phyloP scores from a whole-genome alignment of 495 filamentous ascomycete species.

The Tuber magnatum region DNA sequence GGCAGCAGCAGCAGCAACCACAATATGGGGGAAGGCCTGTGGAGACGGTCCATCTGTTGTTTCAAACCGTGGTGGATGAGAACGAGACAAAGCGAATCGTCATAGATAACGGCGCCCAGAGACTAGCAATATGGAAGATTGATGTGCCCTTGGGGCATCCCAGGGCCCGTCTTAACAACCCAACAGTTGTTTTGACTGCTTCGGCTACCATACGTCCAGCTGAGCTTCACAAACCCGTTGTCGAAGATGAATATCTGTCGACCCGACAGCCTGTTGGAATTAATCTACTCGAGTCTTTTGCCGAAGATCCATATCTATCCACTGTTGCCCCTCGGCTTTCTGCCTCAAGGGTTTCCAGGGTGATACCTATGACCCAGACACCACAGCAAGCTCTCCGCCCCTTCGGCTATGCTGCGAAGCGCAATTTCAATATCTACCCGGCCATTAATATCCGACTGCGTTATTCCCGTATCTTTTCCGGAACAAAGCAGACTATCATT shows the following conservation, averaged over 20 bases:
- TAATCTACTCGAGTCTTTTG: constrained; percentile 74
- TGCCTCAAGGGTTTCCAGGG: constrained; percentile 67
- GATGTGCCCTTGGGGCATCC: constrained; percentile 71
- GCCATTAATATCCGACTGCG: constrained; percentile 76
- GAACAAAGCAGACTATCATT: constrained; percentile 60
- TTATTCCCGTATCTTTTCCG: constrained; percentile 63
- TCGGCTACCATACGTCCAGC: constrained; percentile 59
- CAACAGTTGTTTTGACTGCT: constrained; percentile 68
- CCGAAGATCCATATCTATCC: constrained; percentile 57
- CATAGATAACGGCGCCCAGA: constrained; percentile 53
- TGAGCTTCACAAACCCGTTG: constrained; percentile 46
- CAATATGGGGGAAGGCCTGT: constrained; percentile 28
- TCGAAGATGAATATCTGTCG: constrained; percentile 67
- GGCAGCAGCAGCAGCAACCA: constrained; percentile 19
- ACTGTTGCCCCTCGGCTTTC: constrained; percentile 69
- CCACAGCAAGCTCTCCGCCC: constrained; percentile 57
- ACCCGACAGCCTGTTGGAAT: constrained; percentile 66
- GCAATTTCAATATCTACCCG: constrained; percentile 66
- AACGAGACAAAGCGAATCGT: constrained; percentile 34
- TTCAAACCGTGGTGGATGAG: constrained; percentile 42
- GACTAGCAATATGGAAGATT: constrained; percentile 74
- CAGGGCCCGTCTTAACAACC: constrained; percentile 67
- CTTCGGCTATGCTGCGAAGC: constrained; percentile 54
- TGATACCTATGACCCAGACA: constrained; percentile 57
- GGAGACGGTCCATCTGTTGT: constrained; percentile 47